phyloP scores from a whole-genome alignment of 331 rosid species.

The Quercus tomentella region DNA sequence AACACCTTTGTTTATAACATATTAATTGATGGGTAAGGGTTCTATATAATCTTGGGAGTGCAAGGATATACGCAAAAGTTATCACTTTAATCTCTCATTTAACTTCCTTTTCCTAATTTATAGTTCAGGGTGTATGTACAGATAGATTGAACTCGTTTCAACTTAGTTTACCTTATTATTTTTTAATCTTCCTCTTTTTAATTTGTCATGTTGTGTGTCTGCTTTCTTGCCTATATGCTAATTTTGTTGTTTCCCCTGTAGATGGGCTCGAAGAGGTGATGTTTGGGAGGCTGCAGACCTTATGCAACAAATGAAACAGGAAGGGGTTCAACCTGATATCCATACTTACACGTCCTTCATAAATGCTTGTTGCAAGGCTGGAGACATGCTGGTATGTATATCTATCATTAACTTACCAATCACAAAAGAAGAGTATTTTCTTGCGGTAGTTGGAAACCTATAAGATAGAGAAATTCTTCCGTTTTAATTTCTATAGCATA shows the following conservation, averaged over 20 bases:
- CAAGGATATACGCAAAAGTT: neutral
- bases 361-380: constrained; percentile 93
- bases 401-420: neutral
- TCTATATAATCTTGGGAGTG: constrained; percentile 1
- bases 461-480: neutral
- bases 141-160: neutral
- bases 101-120: neutral
- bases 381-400: constrained; percentile 78
- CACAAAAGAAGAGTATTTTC: neutral
- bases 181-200: neutral
- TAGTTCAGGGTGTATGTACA: neutral
- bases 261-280: constrained; percentile 98
- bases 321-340: constrained; percentile 78
- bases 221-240: neutral
- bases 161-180: neutral
- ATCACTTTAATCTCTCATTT: neutral
- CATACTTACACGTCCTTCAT: constrained; percentile 92
- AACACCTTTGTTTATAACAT: constrained; percentile 91
- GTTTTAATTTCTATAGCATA: neutral
- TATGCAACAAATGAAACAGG: constrained; percentile 88
- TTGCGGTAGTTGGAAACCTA: neutral
- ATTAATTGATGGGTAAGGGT: constrained; percentile 88
- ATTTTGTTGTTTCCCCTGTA: constrained; percentile 6
- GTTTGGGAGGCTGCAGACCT: constrained; percentile 99
- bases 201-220: neutral